A percentile compares a stretch with the other conserved stretches of the same genome.
phyloP scores from a whole-genome alignment of 805 yeast genomes.

The Hanseniaspora nectarophila region DNA sequence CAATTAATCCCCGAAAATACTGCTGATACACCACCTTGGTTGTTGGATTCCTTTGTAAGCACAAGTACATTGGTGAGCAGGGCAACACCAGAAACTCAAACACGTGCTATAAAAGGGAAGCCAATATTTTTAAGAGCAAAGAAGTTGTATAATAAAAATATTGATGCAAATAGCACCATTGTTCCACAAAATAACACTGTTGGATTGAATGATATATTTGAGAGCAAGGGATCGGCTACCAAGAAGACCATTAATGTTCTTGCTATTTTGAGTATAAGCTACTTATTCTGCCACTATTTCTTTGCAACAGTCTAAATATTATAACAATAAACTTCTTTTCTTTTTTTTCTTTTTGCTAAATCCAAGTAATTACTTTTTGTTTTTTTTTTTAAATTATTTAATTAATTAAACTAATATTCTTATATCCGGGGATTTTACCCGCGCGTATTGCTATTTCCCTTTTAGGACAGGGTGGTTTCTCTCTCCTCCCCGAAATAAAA shows the following conservation, averaged over 20 bases:
- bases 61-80: background rate
- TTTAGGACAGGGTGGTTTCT: background rate
- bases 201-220: background rate
- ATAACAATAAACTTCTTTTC: no score
- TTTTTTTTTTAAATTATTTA: no score
- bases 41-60: background rate
- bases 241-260: background rate
- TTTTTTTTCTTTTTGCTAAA: no score
- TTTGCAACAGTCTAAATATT: no score
- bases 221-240: background rate
- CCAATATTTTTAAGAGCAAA: constrained; percentile 30
- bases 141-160: constrained; percentile 17
- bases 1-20: background rate
- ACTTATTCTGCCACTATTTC: background rate
- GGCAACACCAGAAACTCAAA: no score
- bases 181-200: background rate
- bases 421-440: background rate
- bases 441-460: background rate
- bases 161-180: background rate
- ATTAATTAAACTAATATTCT: no score
- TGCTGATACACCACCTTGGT: background rate
- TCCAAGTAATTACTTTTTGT: no score
- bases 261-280: background rate
- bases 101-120: constrained; percentile 31
- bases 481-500: background rate